Conservation (phyloP, 345 rosid genomes). For the Clausena lansium region DNA sequence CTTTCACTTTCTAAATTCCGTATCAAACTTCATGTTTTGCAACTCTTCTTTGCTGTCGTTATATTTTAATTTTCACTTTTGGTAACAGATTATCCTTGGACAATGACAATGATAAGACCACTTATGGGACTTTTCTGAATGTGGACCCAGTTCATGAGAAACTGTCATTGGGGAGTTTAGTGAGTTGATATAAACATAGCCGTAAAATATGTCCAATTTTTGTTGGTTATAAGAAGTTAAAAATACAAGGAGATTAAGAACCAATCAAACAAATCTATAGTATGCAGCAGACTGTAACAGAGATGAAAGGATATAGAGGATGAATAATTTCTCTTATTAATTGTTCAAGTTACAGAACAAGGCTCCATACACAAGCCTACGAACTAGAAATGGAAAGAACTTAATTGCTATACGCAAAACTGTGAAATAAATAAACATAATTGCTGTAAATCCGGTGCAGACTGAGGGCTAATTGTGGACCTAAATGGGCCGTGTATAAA, state of each 20-base stretch:
- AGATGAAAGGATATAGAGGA: too few species aligned
- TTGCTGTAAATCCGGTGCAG: too few species aligned
- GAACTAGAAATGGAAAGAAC: too few species aligned
- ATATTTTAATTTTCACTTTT: too few species aligned
- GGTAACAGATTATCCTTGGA: conserved; percentile 16
- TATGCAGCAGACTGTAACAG: neutral
- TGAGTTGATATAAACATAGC: neutral
- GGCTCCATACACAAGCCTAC: too few species aligned
- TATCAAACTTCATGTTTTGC: neutral
- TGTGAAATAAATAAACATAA: too few species aligned
- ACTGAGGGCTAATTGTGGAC: too few species aligned
- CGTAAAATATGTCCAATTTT: neutral
- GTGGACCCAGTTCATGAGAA: conserved; percentile 34
- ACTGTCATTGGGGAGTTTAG: conserved; percentile 44
- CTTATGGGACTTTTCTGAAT: conserved; percentile 34
- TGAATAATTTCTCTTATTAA: too few species aligned
- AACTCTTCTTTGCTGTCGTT: neutral
- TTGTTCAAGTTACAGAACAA: too few species aligned
- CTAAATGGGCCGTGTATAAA: too few species aligned
- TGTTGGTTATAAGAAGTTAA: neutral
- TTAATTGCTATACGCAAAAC: too few species aligned
- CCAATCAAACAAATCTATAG: neutral
- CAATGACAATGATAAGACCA: conserved; percentile 29
- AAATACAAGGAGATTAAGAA: neutral
- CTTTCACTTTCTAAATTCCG: neutral